Conservation (phyloP, 208 protist genomes). For the Wallacemonas sp. region DNA sequence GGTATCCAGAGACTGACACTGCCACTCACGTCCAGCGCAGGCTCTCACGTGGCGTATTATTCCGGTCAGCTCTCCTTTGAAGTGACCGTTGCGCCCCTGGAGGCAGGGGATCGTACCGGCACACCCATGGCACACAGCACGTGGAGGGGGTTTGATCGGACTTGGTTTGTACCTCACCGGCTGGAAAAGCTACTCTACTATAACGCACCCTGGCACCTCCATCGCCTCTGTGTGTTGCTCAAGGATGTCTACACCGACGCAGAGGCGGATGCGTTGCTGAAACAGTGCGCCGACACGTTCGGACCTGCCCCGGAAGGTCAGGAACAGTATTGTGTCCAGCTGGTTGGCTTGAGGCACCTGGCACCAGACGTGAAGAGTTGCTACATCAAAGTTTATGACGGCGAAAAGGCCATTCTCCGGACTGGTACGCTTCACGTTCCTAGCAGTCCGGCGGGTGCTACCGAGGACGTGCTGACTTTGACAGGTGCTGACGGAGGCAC, state of each 20-base stretch:
- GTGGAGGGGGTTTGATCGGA: conserved; percentile 4
- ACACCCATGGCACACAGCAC: too few relatives aligned
- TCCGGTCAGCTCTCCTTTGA: conserved; percentile 18
- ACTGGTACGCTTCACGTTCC: conserved; percentile 7
- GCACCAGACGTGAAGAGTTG: conserved; percentile 28
- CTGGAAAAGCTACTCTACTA: conserved; percentile 28
- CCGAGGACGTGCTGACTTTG: conserved; percentile 5
- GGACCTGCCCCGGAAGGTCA: too few relatives aligned
- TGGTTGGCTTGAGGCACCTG: conserved; percentile 24
- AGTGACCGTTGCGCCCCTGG: conserved; percentile 13
- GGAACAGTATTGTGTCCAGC: too few relatives aligned
- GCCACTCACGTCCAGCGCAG: conserved; percentile 4
- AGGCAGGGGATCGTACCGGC: too few relatives aligned
- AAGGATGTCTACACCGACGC: conserved; percentile 10
- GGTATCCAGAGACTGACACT: background rate
- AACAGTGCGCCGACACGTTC: too few relatives aligned
- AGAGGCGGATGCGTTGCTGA: conserved; percentile 1
- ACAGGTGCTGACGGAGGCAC: conserved; percentile 5
- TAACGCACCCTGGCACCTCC: conserved; percentile 30
- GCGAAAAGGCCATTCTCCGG: conserved; percentile 4
- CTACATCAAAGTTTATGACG: conserved; percentile 21
- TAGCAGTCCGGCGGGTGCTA: background rate
- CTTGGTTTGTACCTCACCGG: conserved; percentile 2
- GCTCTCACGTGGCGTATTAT: background rate
- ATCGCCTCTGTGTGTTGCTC: conserved; percentile 35